A percentile compares a stretch with the other conserved stretches of the same genome.
Evolutionary conservation across 345 rosid genomes (phyloP).

Genomic region (Anastatica hierochuntica): DNA sequence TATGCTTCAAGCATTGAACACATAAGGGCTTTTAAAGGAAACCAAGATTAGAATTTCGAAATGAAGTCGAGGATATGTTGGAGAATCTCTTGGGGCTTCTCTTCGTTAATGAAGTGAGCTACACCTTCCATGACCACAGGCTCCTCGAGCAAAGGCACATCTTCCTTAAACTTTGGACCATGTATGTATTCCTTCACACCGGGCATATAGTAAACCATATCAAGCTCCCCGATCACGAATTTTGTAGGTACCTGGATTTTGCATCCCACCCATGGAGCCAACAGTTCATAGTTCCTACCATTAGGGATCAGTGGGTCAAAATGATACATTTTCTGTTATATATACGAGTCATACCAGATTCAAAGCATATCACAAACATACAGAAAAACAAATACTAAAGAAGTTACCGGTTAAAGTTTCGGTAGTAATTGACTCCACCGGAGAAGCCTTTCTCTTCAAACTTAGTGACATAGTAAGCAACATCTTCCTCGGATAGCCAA

Average conservation of each 20-base stretch:
- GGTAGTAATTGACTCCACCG: slow-evolving; percentile 25
- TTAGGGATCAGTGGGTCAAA: background rate
- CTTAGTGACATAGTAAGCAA: slow-evolving; percentile 19
- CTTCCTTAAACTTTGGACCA: slow-evolving; percentile 19
- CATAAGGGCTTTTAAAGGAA: background rate
- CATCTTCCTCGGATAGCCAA: slow-evolving; percentile 24
- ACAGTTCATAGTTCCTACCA: slow-evolving; percentile 20
- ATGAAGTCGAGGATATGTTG: slow-evolving; percentile 18
- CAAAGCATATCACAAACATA: too few species aligned
- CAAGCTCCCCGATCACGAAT: slow-evolving; percentile 11
- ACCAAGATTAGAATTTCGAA: slow-evolving; percentile 12
- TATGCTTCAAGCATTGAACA: background rate
- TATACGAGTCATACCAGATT: too few species aligned
- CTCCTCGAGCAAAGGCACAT: slow-evolving; percentile 22
- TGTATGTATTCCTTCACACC: slow-evolving; percentile 22
- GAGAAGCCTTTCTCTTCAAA: slow-evolving; percentile 23
- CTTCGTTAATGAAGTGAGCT: slow-evolving; percentile 24
- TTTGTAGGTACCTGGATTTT: slow-evolving; percentile 19
- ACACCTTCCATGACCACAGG: slow-evolving; percentile 21
- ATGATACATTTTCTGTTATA: too few species aligned
- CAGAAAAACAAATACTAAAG: background rate
- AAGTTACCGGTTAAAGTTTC: slow-evolving; percentile 19
- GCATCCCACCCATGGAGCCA: slow-evolving; percentile 22
- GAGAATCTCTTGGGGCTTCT: slow-evolving; percentile 21
- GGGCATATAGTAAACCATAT: slow-evolving; percentile 11